phyloP scores from a whole-genome alignment of 495 filamentous ascomycete genomes.

The Talaromyces ruber region DNA sequence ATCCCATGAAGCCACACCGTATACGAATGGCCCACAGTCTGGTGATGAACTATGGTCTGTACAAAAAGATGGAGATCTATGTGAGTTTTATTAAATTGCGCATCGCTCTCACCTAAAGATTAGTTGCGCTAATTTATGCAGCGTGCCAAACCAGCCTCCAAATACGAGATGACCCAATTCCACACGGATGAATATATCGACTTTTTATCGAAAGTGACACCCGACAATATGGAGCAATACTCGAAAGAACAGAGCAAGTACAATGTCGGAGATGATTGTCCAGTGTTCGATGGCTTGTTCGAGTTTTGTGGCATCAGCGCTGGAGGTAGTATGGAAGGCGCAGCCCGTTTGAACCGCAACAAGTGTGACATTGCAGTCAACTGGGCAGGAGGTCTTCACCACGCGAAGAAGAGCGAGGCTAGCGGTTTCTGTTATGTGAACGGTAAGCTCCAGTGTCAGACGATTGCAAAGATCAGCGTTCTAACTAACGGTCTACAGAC shows the following conservation, averaged over 20 bases:
- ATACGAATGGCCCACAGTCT: constrained; percentile 94
- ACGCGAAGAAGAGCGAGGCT: constrained; percentile 95
- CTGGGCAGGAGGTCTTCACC: constrained; percentile 95
- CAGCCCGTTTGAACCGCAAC: constrained; percentile 79
- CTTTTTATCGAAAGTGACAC: constrained; percentile 91
- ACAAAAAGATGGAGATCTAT: constrained; percentile 99
- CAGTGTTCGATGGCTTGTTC: constrained; percentile 95
- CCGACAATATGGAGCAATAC: constrained; percentile 96
- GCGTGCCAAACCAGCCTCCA: constrained; percentile 95
- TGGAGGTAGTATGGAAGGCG: constrained; percentile 95
- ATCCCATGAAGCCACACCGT: constrained; percentile 99
- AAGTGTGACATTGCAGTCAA: constrained; percentile 98
- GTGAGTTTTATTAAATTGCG: constrained; percentile 43
- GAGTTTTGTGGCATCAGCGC: constrained; percentile 98
- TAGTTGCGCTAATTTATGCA: constrained; percentile 30
- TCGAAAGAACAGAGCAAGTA: constrained; percentile 91
- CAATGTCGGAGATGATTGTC: constrained; percentile 97
- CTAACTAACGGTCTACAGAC: constrained; percentile 42
- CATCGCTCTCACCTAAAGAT: background rate
- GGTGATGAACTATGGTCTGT: constrained; percentile 98
- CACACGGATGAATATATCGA: constrained; percentile 99
- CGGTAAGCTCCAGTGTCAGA: constrained; percentile 43
- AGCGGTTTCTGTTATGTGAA: constrained; percentile 99
- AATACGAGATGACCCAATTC: constrained; percentile 98
- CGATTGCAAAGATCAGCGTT: background rate